Evolutionary conservation across 2,329 filamentous ascomycete genomes (phyloP).

Genomic region (Beauveria pseudobassiana): DNA sequence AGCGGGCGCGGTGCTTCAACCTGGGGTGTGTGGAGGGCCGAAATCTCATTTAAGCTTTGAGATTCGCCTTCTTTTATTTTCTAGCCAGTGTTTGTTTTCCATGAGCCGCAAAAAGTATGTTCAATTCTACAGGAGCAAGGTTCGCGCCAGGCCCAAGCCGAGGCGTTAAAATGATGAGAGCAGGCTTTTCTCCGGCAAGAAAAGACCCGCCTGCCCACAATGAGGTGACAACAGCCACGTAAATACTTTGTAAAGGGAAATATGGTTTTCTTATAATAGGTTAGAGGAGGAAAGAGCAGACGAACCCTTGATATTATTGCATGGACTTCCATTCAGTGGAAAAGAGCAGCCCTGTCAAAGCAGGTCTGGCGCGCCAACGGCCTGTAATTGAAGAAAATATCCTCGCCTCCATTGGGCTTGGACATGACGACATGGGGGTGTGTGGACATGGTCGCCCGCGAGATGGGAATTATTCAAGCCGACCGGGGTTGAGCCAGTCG

Average conservation of each 20-base stretch:
- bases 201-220: neutral
- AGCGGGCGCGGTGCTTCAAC: neutral
- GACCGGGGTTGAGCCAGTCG: neutral
- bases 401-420: neutral
- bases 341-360: neutral
- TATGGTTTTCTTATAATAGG: too few species aligned
- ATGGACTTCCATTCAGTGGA: too few species aligned
- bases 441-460: neutral
- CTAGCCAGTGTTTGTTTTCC: too few species aligned
- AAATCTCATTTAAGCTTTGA: neutral
- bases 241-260: too few species aligned
- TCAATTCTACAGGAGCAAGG: neutral
- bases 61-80: neutral
- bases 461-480: neutral
- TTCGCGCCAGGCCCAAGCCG: neutral
- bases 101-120: neutral
- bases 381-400: constrained; percentile 4
- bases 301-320: too few species aligned
- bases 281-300: too few species aligned
- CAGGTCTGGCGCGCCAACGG: neutral
- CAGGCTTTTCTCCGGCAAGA: neutral
- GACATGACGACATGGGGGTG: neutral
- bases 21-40: neutral
- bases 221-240: neutral
- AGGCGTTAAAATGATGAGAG: neutral